phyloP scores from a whole-genome alignment of 225 moss, liverwort and hornwort species.

The Ulota crispa region DNA sequence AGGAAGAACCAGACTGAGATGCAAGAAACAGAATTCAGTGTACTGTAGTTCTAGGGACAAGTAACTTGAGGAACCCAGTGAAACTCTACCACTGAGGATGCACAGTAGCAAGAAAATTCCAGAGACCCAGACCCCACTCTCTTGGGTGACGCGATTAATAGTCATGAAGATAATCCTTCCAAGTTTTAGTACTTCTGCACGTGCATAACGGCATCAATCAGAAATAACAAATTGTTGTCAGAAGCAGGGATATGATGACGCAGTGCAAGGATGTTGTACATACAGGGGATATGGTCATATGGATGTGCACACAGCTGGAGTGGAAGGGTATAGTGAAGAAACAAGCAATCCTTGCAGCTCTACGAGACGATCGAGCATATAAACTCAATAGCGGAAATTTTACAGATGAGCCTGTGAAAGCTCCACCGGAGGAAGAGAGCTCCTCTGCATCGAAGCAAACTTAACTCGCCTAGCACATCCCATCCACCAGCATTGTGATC shows the following conservation, averaged over 20 bases:
- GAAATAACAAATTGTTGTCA: slow-evolving; percentile 21
- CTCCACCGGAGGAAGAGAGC: slow-evolving; percentile 24
- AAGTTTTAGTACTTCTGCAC: slow-evolving; percentile 13
- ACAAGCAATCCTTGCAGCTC: background rate
- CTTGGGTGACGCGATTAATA: background rate
- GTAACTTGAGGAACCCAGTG: slow-evolving; percentile 17
- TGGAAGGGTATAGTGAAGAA: background rate
- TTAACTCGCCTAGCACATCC: slow-evolving; percentile 5
- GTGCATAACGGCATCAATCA: slow-evolving; percentile 30
- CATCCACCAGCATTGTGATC: background rate
- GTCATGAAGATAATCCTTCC: slow-evolving; percentile 19
- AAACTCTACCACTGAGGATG: background rate
- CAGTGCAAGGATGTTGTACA: slow-evolving; percentile 6
- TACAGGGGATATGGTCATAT: background rate
- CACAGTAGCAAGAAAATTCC: background rate
- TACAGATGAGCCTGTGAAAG: slow-evolving; percentile 26
- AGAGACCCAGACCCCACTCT: slow-evolving; percentile 5
- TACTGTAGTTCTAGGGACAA: slow-evolving; percentile 7
- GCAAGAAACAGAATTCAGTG: background rate
- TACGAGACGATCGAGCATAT: slow-evolving; percentile 21
- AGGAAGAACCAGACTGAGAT: background rate
- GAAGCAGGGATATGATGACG: slow-evolving; percentile 9
- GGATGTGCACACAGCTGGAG: slow-evolving; percentile 15
- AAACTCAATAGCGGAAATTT: slow-evolving; percentile 23
- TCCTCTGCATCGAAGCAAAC: slow-evolving; percentile 18